A percentile compares a stretch with the other conserved stretches of the same genome.
Conservation (phyloP, 495 filamentous ascomycete genomes). For the Entonaema liquescens region DNA sequence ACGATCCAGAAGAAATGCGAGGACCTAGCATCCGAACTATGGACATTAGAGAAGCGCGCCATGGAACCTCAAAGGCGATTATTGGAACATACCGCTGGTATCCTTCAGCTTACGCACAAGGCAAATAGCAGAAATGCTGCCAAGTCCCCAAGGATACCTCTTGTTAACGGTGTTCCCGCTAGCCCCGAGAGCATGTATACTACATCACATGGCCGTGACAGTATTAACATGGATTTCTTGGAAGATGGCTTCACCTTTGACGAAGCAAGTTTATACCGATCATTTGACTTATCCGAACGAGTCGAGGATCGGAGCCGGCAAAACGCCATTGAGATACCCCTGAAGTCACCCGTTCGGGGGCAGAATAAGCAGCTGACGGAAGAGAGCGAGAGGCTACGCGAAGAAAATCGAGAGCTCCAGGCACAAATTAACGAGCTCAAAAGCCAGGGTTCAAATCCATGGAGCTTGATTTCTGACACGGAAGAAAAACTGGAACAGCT, state of each 20-base stretch:
- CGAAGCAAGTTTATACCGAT: conserved; percentile 79
- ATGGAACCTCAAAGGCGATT: conserved; percentile 76
- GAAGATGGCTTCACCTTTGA: conserved; percentile 71
- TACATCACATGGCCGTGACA: conserved; percentile 63
- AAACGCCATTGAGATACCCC: conserved; percentile 54
- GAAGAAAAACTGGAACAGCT: conserved; percentile 76
- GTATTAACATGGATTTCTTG: conserved; percentile 56
- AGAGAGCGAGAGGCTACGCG: conserved; percentile 52
- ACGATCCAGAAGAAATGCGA: conserved; percentile 83
- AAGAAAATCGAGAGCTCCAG: conserved; percentile 50
- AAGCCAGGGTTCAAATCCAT: conserved; percentile 44
- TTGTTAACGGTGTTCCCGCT: conserved; percentile 64
- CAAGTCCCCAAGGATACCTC: conserved; percentile 53
- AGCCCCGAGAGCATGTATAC: conserved; percentile 74
- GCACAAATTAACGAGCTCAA: conserved; percentile 49
- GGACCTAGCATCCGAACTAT: conserved; percentile 81
- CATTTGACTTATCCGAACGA: conserved; percentile 71
- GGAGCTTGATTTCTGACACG: conserved; percentile 63
- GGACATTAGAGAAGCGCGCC: conserved; percentile 74
- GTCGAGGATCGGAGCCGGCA: conserved; percentile 45
- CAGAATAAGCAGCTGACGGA: conserved; percentile 54
- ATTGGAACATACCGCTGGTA: conserved; percentile 90
- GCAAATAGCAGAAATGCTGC: conserved; percentile 43
- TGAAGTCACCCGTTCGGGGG: conserved; percentile 56
- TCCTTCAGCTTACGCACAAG: conserved; percentile 87